Conservation (phyloP, 345 rosid species). For the Microthlaspi erraticum region DNA sequence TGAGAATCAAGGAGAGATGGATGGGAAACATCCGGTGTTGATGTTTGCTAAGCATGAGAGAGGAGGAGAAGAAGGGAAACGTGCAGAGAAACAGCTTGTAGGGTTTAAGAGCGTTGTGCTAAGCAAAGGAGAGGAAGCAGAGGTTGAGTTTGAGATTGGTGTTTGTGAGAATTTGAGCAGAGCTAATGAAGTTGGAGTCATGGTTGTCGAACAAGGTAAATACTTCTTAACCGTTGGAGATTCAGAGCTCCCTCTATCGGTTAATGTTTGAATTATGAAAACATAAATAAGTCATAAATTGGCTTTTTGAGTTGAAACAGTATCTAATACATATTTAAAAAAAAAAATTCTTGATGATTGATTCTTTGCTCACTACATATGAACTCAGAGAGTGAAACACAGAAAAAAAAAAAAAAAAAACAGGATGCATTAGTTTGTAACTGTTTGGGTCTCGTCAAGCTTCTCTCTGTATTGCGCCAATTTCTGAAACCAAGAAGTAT, state of each 20-base stretch:
- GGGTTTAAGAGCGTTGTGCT: slow-evolving; percentile 73
- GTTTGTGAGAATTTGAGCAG: slow-evolving; percentile 72
- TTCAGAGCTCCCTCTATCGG: slow-evolving; percentile 54
- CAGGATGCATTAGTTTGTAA: slow-evolving; percentile 43
- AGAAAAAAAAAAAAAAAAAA: slow-evolving; percentile 13
- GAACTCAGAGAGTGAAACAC: not conserved
- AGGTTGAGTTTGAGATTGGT: slow-evolving; percentile 58
- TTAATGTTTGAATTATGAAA: slow-evolving; percentile 56
- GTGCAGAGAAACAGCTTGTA: slow-evolving; percentile 66
- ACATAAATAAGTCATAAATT: too few relatives aligned
- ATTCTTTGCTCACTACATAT: slow-evolving; percentile 36
- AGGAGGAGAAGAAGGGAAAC: slow-evolving; percentile 53
- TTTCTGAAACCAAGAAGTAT: slow-evolving; percentile 50
- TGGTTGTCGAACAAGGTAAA: slow-evolving; percentile 74
- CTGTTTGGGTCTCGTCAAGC: slow-evolving; percentile 71
- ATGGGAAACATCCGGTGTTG: slow-evolving; percentile 78
- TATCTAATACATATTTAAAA: slow-evolving; percentile 17
- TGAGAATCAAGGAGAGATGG: slow-evolving; percentile 63
- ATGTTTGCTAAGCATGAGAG: slow-evolving; percentile 58
- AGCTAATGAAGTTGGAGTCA: slow-evolving; percentile 67
- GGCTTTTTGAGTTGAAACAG: too few relatives aligned
- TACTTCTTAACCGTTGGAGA: slow-evolving; percentile 75
- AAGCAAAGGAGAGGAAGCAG: slow-evolving; percentile 58
- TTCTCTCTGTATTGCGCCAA: slow-evolving; percentile 93
- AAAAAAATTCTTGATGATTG: slow-evolving; percentile 19